These are phyloP conservation scores for Boletus reticuloceps DNA, from an alignment of 768 basidiomycete species.

Conservation along the genomic window DNA sequence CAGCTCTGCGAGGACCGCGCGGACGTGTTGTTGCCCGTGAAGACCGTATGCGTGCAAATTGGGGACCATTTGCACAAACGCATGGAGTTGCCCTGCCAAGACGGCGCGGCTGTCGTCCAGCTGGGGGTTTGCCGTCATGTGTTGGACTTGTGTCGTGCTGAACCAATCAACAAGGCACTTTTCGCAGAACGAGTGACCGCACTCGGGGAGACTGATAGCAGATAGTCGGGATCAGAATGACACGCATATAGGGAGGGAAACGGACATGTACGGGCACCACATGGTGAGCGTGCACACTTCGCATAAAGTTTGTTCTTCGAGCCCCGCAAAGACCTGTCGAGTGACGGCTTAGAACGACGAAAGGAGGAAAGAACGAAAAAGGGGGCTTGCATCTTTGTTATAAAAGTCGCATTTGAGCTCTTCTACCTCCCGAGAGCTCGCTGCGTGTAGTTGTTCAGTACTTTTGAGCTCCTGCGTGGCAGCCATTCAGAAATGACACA, in stretches of 20 bases:
- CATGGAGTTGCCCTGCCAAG: constrained; percentile 14
- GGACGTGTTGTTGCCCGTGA: constrained; percentile 17
- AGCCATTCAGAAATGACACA: not conserved
- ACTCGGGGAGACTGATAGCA: constrained; percentile 50
- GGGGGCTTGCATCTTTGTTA: constrained; percentile 5
- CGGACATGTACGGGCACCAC: constrained; percentile 68
- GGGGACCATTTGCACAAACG: constrained; percentile 20
- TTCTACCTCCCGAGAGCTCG: constrained; percentile 14
- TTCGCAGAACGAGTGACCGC: constrained; percentile 71
- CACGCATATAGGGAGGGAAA: constrained; percentile 7
- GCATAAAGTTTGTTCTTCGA: constrained; percentile 58
- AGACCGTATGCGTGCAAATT: constrained; percentile 17
- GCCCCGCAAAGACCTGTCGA: constrained; percentile 37
- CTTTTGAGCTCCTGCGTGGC: constrained; percentile 20
- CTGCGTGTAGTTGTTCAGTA: constrained; percentile 4
- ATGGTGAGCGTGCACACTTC: constrained; percentile 63
- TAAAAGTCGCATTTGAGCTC: constrained; percentile 19
- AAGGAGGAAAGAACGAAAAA: not conserved
- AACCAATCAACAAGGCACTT: constrained; percentile 59
- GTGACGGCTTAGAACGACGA: not conserved
- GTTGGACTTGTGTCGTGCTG: constrained; percentile 45
- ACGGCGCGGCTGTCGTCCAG: constrained; percentile 35
- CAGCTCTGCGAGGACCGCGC: constrained; percentile 18
- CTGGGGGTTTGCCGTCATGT: constrained; percentile 46
- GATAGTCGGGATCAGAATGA: not conserved